Evolutionary conservation across 139 green algal genomes (phyloP), one percentile per base, ranked within the genome.

Genomic region (Ettlia oleoabundans): DNA sequence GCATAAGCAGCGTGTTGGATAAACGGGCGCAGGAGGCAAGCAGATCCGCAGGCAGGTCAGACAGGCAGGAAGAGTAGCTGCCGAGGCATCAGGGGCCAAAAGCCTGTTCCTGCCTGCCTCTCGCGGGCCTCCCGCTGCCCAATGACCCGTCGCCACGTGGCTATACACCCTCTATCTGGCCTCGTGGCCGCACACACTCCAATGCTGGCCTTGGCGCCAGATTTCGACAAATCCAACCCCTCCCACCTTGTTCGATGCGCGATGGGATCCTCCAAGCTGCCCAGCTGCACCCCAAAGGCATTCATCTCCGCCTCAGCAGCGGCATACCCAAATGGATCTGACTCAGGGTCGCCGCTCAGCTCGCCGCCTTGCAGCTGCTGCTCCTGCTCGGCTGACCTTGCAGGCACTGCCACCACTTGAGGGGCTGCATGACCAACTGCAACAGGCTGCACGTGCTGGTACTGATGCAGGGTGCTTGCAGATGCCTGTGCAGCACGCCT

Each of bases 281-380:
- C 78, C 33, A 83, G 78, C 78, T 75, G 30, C 52, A 38, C 78
- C 3, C 78, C 78, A 76, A 83, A 83, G 3, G 66, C 78, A 18
- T 55, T 26, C 66, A 83, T 2, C 22, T 80, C 73, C 10, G 55
- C 55, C 55, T 65, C 55, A 32, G 21, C 21, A 5, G 55, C 55
- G 9, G 55, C 55, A n/a, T 32, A 65, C 18, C 22, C 53, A 55
- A 77, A 77, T 4, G 70, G 42, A 5, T 77, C 70, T n/a, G n/a
- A n/a, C n/a, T n/a, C n/a, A n/a, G n/a, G n/a, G n/a, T n/a, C n/a
- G n/a, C n/a, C n/a, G n/a, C 1, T 71, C 58, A n/a, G 37, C 67
- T 21, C 40, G 33, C 0, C 19, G 26, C 15, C 9, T n/a, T 9
- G 10, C 74, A 24, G 53, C 55, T 71, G 53, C 74, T 42, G 28